phyloP scores from a whole-genome alignment of 768 basidiomycete genomes.

The Myochromella boudieri region DNA sequence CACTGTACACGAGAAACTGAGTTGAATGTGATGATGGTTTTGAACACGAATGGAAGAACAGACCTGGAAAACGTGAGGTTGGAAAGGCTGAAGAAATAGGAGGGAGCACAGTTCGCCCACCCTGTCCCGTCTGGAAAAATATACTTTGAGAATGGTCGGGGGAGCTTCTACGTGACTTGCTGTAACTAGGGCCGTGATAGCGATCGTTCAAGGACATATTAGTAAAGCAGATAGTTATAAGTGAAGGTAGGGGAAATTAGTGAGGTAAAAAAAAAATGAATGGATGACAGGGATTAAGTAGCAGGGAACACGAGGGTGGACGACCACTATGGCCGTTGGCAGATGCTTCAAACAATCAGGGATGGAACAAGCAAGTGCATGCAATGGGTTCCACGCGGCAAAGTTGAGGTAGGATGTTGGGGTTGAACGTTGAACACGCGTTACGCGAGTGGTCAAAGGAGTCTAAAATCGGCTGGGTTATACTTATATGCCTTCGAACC shows the following conservation, averaged over 20 bases:
- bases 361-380: conserved; percentile 47
- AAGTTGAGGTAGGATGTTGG: conserved; percentile 35
- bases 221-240: conserved; percentile 61
- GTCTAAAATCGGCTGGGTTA: conserved; percentile 21
- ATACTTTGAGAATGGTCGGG: conserved; percentile 64
- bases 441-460: conserved; percentile 25
- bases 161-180: conserved; percentile 67
- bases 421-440: conserved; percentile 26
- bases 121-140: conserved; percentile 80
- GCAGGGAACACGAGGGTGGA: conserved; percentile 30
- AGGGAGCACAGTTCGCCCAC: conserved; percentile 88
- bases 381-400: conserved; percentile 48
- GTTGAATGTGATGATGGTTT: conserved; percentile 58
- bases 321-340: conserved; percentile 17
- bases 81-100: conserved; percentile 82
- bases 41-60: conserved; percentile 59
- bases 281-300: conserved; percentile 48
- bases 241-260: conserved; percentile 54
- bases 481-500: conserved; percentile 17
- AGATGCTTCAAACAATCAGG: conserved; percentile 41
- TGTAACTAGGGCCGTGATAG: conserved; percentile 58
- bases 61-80: conserved; percentile 90
- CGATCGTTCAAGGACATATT: conserved; percentile 78
- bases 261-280: conserved; percentile 47
- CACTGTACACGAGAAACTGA: conserved; percentile 55